Base-by-base conservation (phyloP, 2,329 filamentous ascomycete genomes). In the Tolypocladium inflatum region DNA sequence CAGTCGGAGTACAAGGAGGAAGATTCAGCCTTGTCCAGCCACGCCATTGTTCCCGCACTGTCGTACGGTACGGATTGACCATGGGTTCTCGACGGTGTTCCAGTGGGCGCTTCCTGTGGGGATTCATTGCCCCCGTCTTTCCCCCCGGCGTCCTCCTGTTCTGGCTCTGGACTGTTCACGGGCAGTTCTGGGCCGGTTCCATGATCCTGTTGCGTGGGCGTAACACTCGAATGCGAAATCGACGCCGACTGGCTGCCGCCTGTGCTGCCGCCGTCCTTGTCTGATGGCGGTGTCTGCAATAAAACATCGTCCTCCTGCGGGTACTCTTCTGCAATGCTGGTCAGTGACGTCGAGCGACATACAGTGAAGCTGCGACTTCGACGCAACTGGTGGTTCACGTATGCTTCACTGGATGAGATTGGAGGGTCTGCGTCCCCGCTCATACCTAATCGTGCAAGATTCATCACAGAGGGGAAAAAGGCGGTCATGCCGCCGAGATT, bases 401-500 rank as follows among this genome's bases (percentile, higher is more conserved):
- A 4, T 23, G 56, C 21, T 30, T 41, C 43, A 17, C 17, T 4
- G 13, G 39, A 38, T 10, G 39, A 42, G 3, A 8, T 5, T n/a
- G 23, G 21, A 26, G 41, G 5, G 10, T 57, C 35, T 26, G 41
- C 38, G n/a, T 56, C 52, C 10, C 45, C 21, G 5, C 33, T 38
- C 53, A 55, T 55, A 30, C 57, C 60, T 10, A 58, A 35, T 42
- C 57, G 60, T 5, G 59, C 48, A 2, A 64, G 50, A 30, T 64
- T 63, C 57, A 67, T 61, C 52, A 71, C 61, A 10, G 63, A 60
- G 4, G 68, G 65, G 17, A 70, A 59, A 21, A 70, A 58, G 15
- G 62, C 56, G 2, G 62, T 60, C 41, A 68, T 58, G 8, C 58
- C 59, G 8, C 64, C 68, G 4, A 73, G 63, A 55, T 73, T 66